Evolutionary conservation across 257 asterid species (phyloP).

Genomic region (Solanum peruvianum): DNA sequence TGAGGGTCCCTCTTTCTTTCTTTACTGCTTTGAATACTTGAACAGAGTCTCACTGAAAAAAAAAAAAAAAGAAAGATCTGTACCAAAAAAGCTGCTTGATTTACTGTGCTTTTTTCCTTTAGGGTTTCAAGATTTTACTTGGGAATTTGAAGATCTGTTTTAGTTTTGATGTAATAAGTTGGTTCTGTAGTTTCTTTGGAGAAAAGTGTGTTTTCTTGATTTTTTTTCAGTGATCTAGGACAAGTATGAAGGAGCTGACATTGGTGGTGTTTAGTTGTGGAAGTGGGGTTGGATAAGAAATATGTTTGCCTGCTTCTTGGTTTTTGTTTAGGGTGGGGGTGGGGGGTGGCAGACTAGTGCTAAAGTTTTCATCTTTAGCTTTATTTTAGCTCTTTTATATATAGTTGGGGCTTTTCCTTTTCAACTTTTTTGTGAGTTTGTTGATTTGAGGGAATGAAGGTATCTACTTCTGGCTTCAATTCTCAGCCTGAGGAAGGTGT

Average conservation of each 20-base stretch:
- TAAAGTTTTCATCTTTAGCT: not conserved
- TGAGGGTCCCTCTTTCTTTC: not conserved
- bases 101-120: constrained; percentile 18
- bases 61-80: not conserved
- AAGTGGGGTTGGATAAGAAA: constrained; percentile 46
- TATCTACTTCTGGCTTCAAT: constrained; percentile 50
- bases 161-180: constrained; percentile 7
- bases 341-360: constrained; percentile 6
- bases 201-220: not conserved
- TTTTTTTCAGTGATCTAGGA: constrained; percentile 4
- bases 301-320: constrained; percentile 15
- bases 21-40: not conserved
- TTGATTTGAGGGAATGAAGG: constrained; percentile 47
- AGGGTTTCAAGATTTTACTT: constrained; percentile 26
- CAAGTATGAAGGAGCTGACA: constrained; percentile 2
- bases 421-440: not conserved
- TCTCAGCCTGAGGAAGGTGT: constrained; percentile 72
- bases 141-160: constrained; percentile 48
- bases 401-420: not conserved
- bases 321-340: constrained; percentile 14
- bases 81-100: constrained; percentile 43
- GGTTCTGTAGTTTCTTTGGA: not conserved
- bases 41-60: not conserved
- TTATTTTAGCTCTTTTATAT: not conserved
- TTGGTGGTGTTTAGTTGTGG: constrained; percentile 15